Evolutionary conservation across 768 basidiomycete genomes (phyloP).

Genomic region (Suillus cothurnatus): DNA sequence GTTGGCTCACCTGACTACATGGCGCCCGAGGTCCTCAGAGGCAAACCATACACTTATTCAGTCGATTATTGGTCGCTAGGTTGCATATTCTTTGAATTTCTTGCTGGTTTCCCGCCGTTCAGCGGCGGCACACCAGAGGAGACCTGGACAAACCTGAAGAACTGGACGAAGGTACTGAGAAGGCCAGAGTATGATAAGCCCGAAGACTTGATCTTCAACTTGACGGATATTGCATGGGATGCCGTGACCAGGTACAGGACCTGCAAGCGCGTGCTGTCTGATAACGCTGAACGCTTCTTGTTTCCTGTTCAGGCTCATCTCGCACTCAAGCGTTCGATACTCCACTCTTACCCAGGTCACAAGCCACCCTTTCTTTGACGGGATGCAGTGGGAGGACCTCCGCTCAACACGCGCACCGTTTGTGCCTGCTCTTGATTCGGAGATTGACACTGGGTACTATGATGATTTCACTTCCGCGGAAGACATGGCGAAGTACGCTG

Average conservation of each 20-base stretch:
- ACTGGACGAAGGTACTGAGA: constrained; percentile 92
- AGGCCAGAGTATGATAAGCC: constrained; percentile 94
- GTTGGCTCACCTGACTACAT: constrained; percentile 99
- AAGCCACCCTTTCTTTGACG: constrained; percentile 81
- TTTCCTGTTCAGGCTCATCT: constrained; percentile 64
- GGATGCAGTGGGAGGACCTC: constrained; percentile 76
- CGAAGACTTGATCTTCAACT: constrained; percentile 96
- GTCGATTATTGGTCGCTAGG: constrained; percentile 99
- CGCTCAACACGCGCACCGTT: constrained; percentile 83
- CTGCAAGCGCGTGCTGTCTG: background rate
- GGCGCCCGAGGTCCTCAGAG: constrained; percentile 92
- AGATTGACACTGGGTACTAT: constrained; percentile 94
- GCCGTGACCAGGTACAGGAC: constrained; percentile 75
- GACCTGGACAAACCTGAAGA: constrained; percentile 98
- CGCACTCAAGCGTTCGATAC: constrained; percentile 81
- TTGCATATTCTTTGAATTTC: constrained; percentile 96
- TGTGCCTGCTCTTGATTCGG: constrained; percentile 91
- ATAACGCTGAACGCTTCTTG: constrained; percentile 7
- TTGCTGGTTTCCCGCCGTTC: constrained; percentile 97
- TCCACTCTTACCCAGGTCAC: constrained; percentile 72
- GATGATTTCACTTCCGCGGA: constrained; percentile 86
- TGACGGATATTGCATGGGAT: constrained; percentile 93
- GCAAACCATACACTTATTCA: constrained; percentile 92
- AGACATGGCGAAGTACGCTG: constrained; percentile 99
- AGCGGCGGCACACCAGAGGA: constrained; percentile 95